Base-by-base conservation (phyloP, 148 eudicot genomes). In the Mesembryanthemum crystallinum region DNA sequence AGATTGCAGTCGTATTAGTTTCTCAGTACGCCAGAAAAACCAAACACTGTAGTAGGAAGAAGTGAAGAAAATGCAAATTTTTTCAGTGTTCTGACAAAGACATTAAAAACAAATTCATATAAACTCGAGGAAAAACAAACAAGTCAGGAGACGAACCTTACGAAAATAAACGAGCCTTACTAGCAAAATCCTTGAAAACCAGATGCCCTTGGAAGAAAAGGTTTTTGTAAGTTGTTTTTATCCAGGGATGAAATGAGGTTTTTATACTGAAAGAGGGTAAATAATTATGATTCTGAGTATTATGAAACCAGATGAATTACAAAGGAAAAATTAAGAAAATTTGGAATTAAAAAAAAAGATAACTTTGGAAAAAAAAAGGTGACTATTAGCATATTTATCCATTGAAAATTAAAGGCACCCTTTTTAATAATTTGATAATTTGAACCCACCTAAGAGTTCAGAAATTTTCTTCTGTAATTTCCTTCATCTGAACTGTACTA, bases 181-280 rank as follows among this genome's bases (percentile, higher is more conserved):
- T 42, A 21, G 54, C 29, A 24, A 67, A 45, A 67, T 14, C 12
- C 71, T 27, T 43, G 30, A 24, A 43, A 43, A 43, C 3, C 54
- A 67, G 10, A 17, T 23, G 20, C 8, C 25, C 27, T 5, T 13
- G 29, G 17, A 25, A 9, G 3, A 23, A 2, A 17, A n/a, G 20
- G 11, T 9, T 43, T 67, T 9, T 43, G n/a, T 66, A 29, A 33
- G 43, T 5, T 64, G 9, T 10, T 64, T 64, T 35, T 18, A 4
- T 1, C 29, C 21, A 64, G 32, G 25, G 71, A 37, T 52, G 28
- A 23, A 25, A n/a, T 27, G 6, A 27, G 24, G 72, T 12, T 52
- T 69, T 69, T 69, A 47, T 45, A 69, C 12, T 25, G 72, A 17
- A 3, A 65, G 57, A 24, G 17, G 58, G 58, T 69, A 32, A 21